Evolutionary conservation across 2,329 filamentous ascomycete species (phyloP).

Genomic region (Scorias spongiosa): DNA sequence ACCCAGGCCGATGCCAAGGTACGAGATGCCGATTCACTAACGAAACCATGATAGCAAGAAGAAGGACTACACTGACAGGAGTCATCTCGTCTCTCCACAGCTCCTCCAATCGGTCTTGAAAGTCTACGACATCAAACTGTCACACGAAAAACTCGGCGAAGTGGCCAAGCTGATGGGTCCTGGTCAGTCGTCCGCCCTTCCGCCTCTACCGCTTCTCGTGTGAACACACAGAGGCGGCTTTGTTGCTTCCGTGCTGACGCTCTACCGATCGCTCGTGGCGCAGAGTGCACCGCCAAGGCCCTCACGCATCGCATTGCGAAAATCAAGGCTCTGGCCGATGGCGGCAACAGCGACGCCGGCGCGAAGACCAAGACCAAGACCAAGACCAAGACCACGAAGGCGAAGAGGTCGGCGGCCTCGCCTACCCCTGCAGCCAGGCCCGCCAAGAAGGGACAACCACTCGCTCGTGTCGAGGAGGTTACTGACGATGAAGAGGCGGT

Average conservation of each 20-base stretch:
- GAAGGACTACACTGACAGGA: no score
- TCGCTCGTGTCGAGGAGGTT: no score
- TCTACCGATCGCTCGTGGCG: no score
- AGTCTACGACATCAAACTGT: slow-evolving; percentile 17
- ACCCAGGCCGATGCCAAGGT: slow-evolving; percentile 17
- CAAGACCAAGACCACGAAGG: neutral
- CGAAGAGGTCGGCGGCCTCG: neutral
- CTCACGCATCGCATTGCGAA: slow-evolving; percentile 16
- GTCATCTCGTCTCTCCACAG: slow-evolving; percentile 4
- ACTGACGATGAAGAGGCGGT: no score
- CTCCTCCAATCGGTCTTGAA: slow-evolving; percentile 16
- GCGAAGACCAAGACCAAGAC: slow-evolving; percentile 9
- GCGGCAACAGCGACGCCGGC: slow-evolving; percentile 1
- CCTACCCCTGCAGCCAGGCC: neutral
- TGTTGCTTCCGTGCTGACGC: neutral
- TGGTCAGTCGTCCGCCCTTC: slow-evolving; percentile 5
- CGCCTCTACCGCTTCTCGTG: neutral
- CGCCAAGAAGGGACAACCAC: no score
- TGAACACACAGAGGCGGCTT: neutral
- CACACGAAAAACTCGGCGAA: slow-evolving; percentile 6
- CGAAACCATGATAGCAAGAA: no score
- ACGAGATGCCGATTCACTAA: neutral
- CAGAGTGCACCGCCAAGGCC: slow-evolving; percentile 19
- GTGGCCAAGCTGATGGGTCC: slow-evolving; percentile 16
- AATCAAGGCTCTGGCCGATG: slow-evolving; percentile 7